Percentiles rank a stretch among this genome's conserved stretches.
Conservation (phyloP, 176 grass and related monocot genomes). For the Metroxylon sagu region DNA sequence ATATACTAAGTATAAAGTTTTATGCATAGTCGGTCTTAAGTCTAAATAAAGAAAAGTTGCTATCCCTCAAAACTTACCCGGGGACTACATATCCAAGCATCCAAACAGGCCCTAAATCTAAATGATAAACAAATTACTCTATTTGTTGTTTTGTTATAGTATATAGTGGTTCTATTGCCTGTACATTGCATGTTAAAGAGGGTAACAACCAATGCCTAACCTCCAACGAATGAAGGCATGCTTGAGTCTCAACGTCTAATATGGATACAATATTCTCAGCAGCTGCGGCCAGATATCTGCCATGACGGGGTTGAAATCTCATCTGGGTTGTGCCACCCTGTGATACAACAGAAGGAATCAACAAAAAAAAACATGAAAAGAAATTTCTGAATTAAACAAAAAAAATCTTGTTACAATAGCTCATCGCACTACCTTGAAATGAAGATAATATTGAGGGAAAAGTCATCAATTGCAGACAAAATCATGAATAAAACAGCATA, state of each 20-base stretch:
- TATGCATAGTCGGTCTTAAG: too few relatives aligned
- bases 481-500: neutral
- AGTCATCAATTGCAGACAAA: neutral
- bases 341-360: too few relatives aligned
- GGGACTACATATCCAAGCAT: too few relatives aligned
- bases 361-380: neutral
- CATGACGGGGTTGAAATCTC: slow-evolving; percentile 25
- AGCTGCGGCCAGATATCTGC: slow-evolving; percentile 18
- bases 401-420: neutral
- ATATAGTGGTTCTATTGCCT: too few relatives aligned
- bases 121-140: too few relatives aligned
- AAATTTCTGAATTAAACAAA: neutral
- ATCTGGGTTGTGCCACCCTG: slow-evolving; percentile 26
- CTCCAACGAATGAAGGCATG: slow-evolving; percentile 9
- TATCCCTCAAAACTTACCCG: too few relatives aligned
- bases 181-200: too few relatives aligned
- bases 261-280: slow-evolving; percentile 15
- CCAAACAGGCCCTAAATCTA: too few relatives aligned
- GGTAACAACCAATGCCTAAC: neutral
- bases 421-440: neutral
- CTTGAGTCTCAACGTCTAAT: slow-evolving; percentile 23
- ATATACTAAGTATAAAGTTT: too few relatives aligned
- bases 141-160: too few relatives aligned
- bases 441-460: too few relatives aligned
- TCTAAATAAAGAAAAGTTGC: too few relatives aligned